A percentile compares a stretch with the other conserved stretches of the same genome.
Evolutionary conservation across 306 rosid genomes (phyloP).

Genomic region (Fragaria ananassa): DNA sequence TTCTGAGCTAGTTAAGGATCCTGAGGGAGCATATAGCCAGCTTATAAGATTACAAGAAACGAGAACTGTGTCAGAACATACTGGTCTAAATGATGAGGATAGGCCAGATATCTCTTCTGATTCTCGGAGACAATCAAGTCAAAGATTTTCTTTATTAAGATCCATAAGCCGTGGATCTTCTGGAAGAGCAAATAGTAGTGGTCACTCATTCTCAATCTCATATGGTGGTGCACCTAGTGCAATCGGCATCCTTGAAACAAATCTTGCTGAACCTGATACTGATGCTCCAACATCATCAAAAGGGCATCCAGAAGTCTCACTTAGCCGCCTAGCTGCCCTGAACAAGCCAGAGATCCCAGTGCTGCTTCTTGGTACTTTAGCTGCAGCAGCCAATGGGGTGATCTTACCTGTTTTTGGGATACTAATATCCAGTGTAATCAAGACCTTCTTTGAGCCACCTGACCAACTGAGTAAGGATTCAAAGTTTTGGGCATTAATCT

Average conservation of each 20-base stretch:
- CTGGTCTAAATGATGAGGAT: neutral
- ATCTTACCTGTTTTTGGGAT: slow-evolving; percentile 20
- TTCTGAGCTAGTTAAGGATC: slow-evolving; percentile 46
- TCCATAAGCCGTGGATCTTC: slow-evolving; percentile 30
- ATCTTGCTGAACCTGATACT: neutral
- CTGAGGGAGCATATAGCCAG: slow-evolving; percentile 64
- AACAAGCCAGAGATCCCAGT: slow-evolving; percentile 32
- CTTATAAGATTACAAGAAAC: slow-evolving; percentile 59
- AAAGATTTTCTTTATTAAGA: slow-evolving; percentile 11
- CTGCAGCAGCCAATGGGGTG: slow-evolving; percentile 18
- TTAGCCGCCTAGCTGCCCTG: slow-evolving; percentile 19
- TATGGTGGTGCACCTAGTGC: slow-evolving; percentile 12
- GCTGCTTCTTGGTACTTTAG: slow-evolving; percentile 17
- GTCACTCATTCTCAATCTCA: slow-evolving; percentile 1
- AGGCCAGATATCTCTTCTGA: slow-evolving; percentile 6
- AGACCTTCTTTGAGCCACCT: slow-evolving; percentile 24
- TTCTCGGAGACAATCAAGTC: slow-evolving; percentile 22
- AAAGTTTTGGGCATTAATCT: slow-evolving; percentile 31
- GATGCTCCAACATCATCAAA: neutral
- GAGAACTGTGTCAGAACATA: slow-evolving; percentile 13
- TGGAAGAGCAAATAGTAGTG: slow-evolving; percentile 12
- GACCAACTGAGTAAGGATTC: slow-evolving; percentile 19
- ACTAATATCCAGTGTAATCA: neutral
- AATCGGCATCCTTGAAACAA: neutral
- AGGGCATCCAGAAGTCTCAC: slow-evolving; percentile 2